Conservation (phyloP, 176 grass and related monocot species). For the Miscanthus lutarioriparius region DNA sequence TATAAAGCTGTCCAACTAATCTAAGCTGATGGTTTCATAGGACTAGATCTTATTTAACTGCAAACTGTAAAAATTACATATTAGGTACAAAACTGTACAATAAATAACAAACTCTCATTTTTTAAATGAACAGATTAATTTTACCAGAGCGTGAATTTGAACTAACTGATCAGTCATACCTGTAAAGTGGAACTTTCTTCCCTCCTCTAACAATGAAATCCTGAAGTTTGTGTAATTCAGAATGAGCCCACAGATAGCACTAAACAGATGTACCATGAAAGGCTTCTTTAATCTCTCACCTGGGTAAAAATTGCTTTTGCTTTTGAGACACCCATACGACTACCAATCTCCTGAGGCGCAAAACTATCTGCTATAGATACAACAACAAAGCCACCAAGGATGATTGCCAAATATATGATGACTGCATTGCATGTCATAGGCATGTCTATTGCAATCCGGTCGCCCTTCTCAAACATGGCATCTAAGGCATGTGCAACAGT, state of each 20-base stretch:
- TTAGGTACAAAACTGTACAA: not conserved
- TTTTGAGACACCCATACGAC: slow-evolving; percentile 66
- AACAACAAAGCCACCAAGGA: slow-evolving; percentile 85
- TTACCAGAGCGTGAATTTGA: not conserved
- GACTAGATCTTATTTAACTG: not conserved
- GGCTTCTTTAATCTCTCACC: slow-evolving; percentile 25
- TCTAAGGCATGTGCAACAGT: slow-evolving; percentile 76
- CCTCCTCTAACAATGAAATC: slow-evolving; percentile 91
- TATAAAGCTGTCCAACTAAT: not conserved
- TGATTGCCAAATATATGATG: slow-evolving; percentile 81
- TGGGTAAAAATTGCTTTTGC: slow-evolving; percentile 94
- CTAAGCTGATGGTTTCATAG: not conserved
- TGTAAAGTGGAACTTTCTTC: slow-evolving; percentile 91
- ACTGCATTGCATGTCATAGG: slow-evolving; percentile 96
- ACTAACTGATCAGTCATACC: slow-evolving; percentile 40
- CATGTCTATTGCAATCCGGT: slow-evolving; percentile 91
- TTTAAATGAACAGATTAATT: slow-evolving; percentile 5
- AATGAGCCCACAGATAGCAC: not conserved
- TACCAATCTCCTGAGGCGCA: slow-evolving; percentile 69
- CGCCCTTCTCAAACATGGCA: slow-evolving; percentile 75
- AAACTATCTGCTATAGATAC: slow-evolving; percentile 98
- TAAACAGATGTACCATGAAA: not conserved
- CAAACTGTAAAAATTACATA: not conserved
- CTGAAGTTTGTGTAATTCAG: slow-evolving; percentile 52
- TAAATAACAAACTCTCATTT: not conserved